These are phyloP conservation scores for Kalmusia sp. DNA, from an alignment of 2,329 filamentous ascomycete species.

Conservation along the genomic window DNA sequence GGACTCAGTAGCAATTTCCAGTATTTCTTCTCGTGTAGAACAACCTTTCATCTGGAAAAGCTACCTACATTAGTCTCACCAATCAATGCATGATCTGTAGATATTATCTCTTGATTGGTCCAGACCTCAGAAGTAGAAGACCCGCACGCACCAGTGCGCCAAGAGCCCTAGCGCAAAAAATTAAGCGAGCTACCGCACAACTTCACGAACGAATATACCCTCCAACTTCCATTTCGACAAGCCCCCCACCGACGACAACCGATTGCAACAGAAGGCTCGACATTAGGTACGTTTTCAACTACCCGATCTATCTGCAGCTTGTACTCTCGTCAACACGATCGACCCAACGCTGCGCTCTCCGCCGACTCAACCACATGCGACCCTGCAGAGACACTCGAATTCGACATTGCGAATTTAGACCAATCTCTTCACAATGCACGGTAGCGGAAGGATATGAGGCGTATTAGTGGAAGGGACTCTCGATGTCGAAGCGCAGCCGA, in stretches of 20 bases:
- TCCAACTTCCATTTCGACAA: conserved; percentile 19
- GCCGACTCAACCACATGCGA: not conserved
- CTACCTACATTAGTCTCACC: no score
- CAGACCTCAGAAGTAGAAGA: no score
- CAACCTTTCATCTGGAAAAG: no score
- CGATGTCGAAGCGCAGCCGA: not conserved
- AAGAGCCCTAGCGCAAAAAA: not conserved
- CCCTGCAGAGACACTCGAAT: conserved; percentile 3
- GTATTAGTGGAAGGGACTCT: not conserved
- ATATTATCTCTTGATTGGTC: no score
- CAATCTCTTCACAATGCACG: not conserved
- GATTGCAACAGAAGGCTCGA: conserved; percentile 45
- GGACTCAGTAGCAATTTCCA: no score
- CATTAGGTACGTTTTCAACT: conserved; percentile 37
- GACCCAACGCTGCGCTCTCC: not conserved
- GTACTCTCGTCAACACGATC: not conserved
- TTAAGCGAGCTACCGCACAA: no score
- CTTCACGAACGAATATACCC: conserved; percentile 4
- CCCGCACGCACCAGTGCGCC: no score
- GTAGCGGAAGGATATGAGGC: not conserved
- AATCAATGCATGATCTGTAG: no score
- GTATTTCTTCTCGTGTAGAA: no score
- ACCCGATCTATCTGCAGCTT: conserved; percentile 9
- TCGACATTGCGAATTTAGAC: not conserved
- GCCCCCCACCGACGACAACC: conserved; percentile 40